Evolutionary conservation across 805 yeast genomes (phyloP), one percentile per base, ranked within the genome.

Genomic region (Starmera dryadoides): DNA sequence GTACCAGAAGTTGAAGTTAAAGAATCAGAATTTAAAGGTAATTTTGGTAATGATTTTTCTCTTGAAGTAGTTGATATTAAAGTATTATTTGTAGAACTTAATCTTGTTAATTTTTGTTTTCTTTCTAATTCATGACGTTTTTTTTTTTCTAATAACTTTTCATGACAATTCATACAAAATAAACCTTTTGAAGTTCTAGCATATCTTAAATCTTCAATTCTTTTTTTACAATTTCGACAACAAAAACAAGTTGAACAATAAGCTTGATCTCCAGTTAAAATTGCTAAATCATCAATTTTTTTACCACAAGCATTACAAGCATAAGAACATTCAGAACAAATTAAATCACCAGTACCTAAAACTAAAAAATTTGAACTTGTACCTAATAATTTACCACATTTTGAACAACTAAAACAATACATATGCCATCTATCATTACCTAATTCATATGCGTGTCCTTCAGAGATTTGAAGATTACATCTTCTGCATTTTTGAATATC

Each of bases 381-480:
- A 20, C 95, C 95, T 40, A 93, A 65, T 29, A 80, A 73, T 49
- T 77, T 73, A 29, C 74, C 68, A 60, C 98, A 93, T 49, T 82
- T 82, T 39, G 94, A 83, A 62, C 98, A 93, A 35, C 79, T 72
- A 63, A 93, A 93, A 62, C 98, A 93, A 45, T 83, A 75, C 41
- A 87, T 83, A 59, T 93, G 98, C 98, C 98, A 93, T 47, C 96
- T 77, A 56, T 87, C 91, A 21, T 84, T 94, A 19, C 96, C 96
- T 36, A 91, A 68, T 58, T 91, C 98, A 57, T 87, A 93, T 3
- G 98, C 98, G 47, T 89, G 94, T 25, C 96, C 96, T 52, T 86
- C 95, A 16, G 75, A 74, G 36, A 91, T 85, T 21, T 81, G 65
- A 42, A 71, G 55, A 30, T 64, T 53, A 47, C 80, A 75, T 38